A percentile compares a stretch with the other conserved stretches of the same genome.
phyloP scores from a whole-genome alignment of 257 asterid species.

The Solanum appendiculatum region DNA sequence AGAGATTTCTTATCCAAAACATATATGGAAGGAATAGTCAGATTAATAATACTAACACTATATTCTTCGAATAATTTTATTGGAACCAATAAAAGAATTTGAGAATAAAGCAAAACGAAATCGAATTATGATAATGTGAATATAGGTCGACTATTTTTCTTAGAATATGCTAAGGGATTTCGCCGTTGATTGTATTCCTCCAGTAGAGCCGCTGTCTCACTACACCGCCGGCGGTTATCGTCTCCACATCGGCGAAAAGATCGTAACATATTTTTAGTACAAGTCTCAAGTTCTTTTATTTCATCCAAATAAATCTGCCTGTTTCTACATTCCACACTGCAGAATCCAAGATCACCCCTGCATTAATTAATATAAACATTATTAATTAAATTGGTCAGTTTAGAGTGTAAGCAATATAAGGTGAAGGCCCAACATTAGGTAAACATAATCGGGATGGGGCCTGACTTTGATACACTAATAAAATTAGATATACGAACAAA shows the following conservation, averaged over 20 bases:
- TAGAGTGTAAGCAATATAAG: neutral
- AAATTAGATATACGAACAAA: neutral
- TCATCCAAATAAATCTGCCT: conserved; percentile 62
- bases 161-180: conserved; percentile 9
- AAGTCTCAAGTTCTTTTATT: conserved; percentile 35
- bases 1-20: neutral
- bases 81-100: neutral
- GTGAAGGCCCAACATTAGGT: neutral
- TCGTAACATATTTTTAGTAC: conserved; percentile 21
- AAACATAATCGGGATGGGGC: neutral
- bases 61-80: neutral
- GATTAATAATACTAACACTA: too few species aligned
- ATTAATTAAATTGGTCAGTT: neutral
- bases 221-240: conserved; percentile 25
- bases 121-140: conserved; percentile 16
- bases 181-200: conserved; percentile 25
- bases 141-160: conserved; percentile 4
- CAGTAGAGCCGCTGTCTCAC: conserved; percentile 18
- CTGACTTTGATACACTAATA: neutral
- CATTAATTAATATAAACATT: neutral
- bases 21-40: neutral
- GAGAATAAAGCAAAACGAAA: neutral
- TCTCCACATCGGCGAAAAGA: conserved; percentile 22
- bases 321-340: conserved; percentile 45
- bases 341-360: conserved; percentile 76